phyloP scores from a whole-genome alignment of 495 filamentous ascomycete genomes.

The Penicillium arizonense region DNA sequence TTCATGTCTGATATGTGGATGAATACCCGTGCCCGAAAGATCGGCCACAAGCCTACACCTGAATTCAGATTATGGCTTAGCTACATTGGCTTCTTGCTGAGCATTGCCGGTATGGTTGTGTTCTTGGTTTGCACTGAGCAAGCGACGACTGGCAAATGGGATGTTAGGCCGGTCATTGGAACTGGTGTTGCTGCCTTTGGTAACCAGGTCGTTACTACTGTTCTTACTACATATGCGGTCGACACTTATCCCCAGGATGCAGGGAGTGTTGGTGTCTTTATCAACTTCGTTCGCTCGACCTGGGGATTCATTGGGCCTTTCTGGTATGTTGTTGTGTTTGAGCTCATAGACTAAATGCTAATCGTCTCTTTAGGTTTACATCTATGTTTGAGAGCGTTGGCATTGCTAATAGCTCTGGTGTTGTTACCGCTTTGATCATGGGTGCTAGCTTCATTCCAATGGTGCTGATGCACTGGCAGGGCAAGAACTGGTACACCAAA shows the following conservation, averaged over 20 bases:
- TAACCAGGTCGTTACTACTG: slow-evolving; percentile 58
- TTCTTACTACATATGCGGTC: slow-evolving; percentile 56
- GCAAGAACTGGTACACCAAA: slow-evolving; percentile 15
- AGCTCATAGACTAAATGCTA: neutral
- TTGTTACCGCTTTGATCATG: slow-evolving; percentile 41
- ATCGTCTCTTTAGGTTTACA: slow-evolving; percentile 36
- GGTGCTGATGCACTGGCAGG: slow-evolving; percentile 36
- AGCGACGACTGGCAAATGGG: slow-evolving; percentile 38
- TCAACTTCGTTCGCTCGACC: slow-evolving; percentile 53
- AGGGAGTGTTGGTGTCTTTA: slow-evolving; percentile 53
- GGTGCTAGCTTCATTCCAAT: slow-evolving; percentile 46
- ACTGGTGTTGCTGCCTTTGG: slow-evolving; percentile 51
- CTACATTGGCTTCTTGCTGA: slow-evolving; percentile 48
- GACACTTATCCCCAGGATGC: slow-evolving; percentile 52
- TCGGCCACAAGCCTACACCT: slow-evolving; percentile 31
- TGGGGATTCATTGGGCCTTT: slow-evolving; percentile 62
- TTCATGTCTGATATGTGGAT: slow-evolving; percentile 53
- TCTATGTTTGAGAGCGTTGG: slow-evolving; percentile 50
- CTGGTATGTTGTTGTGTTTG: slow-evolving; percentile 36
- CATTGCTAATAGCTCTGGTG: slow-evolving; percentile 40
- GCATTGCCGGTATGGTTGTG: slow-evolving; percentile 48
- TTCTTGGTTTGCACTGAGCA: slow-evolving; percentile 50
- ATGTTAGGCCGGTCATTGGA: slow-evolving; percentile 49
- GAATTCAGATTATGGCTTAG: slow-evolving; percentile 54
- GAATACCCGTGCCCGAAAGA: slow-evolving; percentile 32